These are phyloP conservation scores for Bacterosira constricta DNA, from an alignment of 108 stramenopile genomes.

Conservation along the genomic window DNA sequence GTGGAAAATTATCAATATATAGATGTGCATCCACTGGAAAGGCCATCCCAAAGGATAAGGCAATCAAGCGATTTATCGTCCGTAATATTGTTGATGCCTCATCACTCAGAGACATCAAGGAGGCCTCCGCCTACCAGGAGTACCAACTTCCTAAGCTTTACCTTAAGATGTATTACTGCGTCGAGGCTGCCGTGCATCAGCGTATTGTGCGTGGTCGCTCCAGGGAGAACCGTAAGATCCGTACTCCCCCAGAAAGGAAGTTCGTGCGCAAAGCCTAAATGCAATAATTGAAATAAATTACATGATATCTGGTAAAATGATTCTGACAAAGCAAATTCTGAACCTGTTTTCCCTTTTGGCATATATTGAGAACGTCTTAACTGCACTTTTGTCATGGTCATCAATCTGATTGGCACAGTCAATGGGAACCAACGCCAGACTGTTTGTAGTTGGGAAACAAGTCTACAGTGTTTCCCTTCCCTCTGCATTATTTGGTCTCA, in stretches of 20 bases:
- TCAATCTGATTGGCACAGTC: no score
- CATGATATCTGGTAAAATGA: conserved; percentile 6
- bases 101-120: conserved; percentile 98
- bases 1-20: not conserved
- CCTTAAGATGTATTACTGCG: conserved; percentile 99
- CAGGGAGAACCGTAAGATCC: conserved; percentile 86
- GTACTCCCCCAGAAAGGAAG: conserved; percentile 88
- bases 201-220: conserved; percentile 99
- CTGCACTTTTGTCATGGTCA: no score
- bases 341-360: no score
- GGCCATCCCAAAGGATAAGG: conserved; percentile 99
- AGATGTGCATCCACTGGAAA: conserved; percentile 98
- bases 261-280: conserved; percentile 46
- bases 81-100: conserved; percentile 99
- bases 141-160: conserved; percentile 99
- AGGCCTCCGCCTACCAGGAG: conserved; percentile 98
- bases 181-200: conserved; percentile 99
- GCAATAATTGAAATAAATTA: conserved; percentile 11
- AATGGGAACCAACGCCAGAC: no score
- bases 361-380: no score
- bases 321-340: no score
- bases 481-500: no score
- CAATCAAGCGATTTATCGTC: conserved; percentile 99
- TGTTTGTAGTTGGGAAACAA: no score
- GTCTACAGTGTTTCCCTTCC: no score